Conservation (phyloP, 768 basidiomycete species). For the Suillus cothurnatus region DNA sequence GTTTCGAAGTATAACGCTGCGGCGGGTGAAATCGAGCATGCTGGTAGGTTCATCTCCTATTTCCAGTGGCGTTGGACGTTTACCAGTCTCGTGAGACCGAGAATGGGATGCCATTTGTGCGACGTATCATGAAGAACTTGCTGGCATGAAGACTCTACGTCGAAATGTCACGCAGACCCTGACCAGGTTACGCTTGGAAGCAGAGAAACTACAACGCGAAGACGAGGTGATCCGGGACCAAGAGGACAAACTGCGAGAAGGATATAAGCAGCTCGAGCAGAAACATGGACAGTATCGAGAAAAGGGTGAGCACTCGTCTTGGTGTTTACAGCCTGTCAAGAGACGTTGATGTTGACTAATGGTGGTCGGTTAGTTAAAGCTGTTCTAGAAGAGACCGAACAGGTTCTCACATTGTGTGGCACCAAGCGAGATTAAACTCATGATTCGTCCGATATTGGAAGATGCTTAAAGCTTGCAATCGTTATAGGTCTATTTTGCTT, state of each 20-base stretch:
- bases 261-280: slow-evolving; percentile 42
- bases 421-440: slow-evolving; percentile 39
- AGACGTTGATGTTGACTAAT: slow-evolving; percentile 13
- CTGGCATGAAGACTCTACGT: slow-evolving; percentile 58
- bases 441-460: not conserved
- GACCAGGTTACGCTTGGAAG: slow-evolving; percentile 40
- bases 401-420: slow-evolving; percentile 46
- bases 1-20: slow-evolving; percentile 49
- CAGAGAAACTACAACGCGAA: slow-evolving; percentile 43
- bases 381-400: slow-evolving; percentile 47
- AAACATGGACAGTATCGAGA: slow-evolving; percentile 44
- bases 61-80: not conserved
- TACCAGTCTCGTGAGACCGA: slow-evolving; percentile 40
- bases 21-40: slow-evolving; percentile 42
- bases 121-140: slow-evolving; percentile 64
- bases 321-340: not conserved
- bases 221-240: slow-evolving; percentile 43
- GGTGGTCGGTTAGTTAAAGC: slow-evolving; percentile 35
- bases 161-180: slow-evolving; percentile 49
- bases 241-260: slow-evolving; percentile 41
- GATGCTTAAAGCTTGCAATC: not conserved
- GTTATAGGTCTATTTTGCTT: not conserved
- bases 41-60: slow-evolving; percentile 30
- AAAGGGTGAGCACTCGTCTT: slow-evolving; percentile 34
- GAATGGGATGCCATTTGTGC: slow-evolving; percentile 62